Base-by-base conservation (phyloP, 2,329 filamentous ascomycete genomes). In the Diaporthe aspalathi region DNA sequence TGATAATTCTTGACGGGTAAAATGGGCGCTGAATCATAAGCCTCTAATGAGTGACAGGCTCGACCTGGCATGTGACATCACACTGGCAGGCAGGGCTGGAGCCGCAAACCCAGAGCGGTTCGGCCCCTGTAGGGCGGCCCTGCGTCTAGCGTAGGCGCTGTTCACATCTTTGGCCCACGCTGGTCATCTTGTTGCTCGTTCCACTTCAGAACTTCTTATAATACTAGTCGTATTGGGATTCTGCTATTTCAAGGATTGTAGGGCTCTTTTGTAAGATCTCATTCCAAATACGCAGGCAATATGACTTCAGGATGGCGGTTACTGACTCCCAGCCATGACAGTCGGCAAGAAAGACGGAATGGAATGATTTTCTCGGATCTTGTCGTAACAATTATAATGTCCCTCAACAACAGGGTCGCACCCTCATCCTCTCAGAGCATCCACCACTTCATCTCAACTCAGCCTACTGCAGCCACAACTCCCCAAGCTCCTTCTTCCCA, bases 11-110 rank as follows among this genome's bases (percentile, higher is more conserved):
- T n/a, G 14, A n/a, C 27, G 27, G 20, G 57, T 35, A 17, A 32
- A 29, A 47, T 32, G 43, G 43, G 57, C 57, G 57, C 60, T 62
- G 38, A 22, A 32, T 22, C 24, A 22, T 32, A 47, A 32, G 40
- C 57, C 38, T 43, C 12, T 11, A 7, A 63, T n/a, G 54, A 29
- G 45, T 35, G 47, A 14, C 22, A 49, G 60, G 60, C 45, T 65
- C 3, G 6, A 24, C 54, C 56, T 29, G 27, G 71, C 71, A 73
- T 71, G 71, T 73, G 71, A 73, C 71, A 68, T 71, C 71, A 73
- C 71, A 63, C 70, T 68, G 29, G 53, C 53, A 50, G 52, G 53
- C 53, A 50, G 52, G 52, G 53, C 24, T 16, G n/a, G 35, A 12
- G 9, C 53, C 45, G 40, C 17, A 17, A 47, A 14, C 5, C 53